Evolutionary conservation across 75 land plant genomes (phyloP).

Genomic region (Picea glauca): DNA sequence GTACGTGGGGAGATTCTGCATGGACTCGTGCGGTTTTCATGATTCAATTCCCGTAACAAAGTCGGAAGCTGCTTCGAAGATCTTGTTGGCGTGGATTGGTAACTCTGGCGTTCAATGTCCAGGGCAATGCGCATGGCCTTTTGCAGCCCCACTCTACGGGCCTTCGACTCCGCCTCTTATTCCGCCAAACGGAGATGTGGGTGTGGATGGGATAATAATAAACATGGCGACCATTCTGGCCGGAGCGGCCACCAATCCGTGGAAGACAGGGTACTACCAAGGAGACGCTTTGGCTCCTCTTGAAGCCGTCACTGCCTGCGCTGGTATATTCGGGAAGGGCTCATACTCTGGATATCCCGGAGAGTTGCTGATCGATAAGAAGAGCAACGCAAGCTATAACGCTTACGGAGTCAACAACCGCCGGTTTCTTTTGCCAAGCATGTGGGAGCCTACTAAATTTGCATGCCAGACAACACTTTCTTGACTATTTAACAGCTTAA

Average conservation of each 20-base stretch:
- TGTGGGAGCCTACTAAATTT: slow-evolving; percentile 25
- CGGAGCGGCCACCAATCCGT: slow-evolving; percentile 28
- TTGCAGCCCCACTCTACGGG: slow-evolving; percentile 22
- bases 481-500: no score
- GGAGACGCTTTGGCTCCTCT: slow-evolving; percentile 24
- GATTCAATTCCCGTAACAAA: slow-evolving; percentile 7
- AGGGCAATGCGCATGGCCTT: slow-evolving; percentile 40
- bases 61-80: slow-evolving; percentile 5
- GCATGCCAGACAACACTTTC: neutral
- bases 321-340: slow-evolving; percentile 32
- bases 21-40: slow-evolving; percentile 62
- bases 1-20: slow-evolving; percentile 70
- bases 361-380: slow-evolving; percentile 15
- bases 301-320: slow-evolving; percentile 30
- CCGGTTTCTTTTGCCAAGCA: slow-evolving; percentile 21
- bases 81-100: slow-evolving; percentile 34
- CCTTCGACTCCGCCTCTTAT: slow-evolving; percentile 15
- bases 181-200: slow-evolving; percentile 42
- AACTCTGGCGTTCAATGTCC: slow-evolving; percentile 38
- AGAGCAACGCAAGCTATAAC: slow-evolving; percentile 26
- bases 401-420: slow-evolving; percentile 20
- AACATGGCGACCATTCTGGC: slow-evolving; percentile 31
- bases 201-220: slow-evolving; percentile 40
- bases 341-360: slow-evolving; percentile 36
- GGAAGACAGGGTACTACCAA: slow-evolving; percentile 24